Base-by-base conservation (phyloP, 2,329 filamentous ascomycete species). In the Alternaria gansuensis region DNA sequence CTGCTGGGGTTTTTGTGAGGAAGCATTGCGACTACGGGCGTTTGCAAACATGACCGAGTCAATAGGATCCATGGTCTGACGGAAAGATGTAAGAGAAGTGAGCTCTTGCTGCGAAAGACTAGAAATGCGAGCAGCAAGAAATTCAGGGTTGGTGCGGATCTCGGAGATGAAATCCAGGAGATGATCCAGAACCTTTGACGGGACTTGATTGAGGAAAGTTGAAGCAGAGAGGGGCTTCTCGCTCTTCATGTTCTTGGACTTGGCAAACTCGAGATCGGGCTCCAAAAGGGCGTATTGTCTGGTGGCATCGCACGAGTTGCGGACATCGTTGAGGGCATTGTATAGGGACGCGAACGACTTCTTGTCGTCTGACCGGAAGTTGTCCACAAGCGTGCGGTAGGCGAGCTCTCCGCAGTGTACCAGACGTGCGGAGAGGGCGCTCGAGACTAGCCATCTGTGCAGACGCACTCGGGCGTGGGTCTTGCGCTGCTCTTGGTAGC, bases 101-200 rank as follows among this genome's bases (percentile, higher is more conserved):
- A 97, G 84, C 78, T 98, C 93, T 62, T 87, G 81, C 59, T 88
- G 87, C 54, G 88, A 88, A 66, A 99, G 82, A 70, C 86, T 88
- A 75, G 88, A 88, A 65, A 99, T 85, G 65, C 93, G 87, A 64
- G 90, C 88, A 71, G 94, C 92, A 76, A 99, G 78, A 78, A 96
- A 98, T 71, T 93, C 88, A 36, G 92, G 89, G 75, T 97, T 93
- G 63, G 90, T 93, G 68, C 94, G 88, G 63, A 97, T 85, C 77
- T 92, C 87, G 48, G 87, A 89, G 68, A 98, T 80, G 72, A 98
- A 94, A 62, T 88, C 86, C 58, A 97, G 76, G 59, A 97, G 87
- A 41, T 89, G 87, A 61, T 92, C 87, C 73, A 91, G 84, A 55
- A 92, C 88, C 62, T 90, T 88, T 56, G 87, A 82, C 51, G 93